These are phyloP conservation scores for Apiospora phragmitis DNA, from an alignment of 2,329 filamentous ascomycete genomes.

Conservation along the genomic window DNA sequence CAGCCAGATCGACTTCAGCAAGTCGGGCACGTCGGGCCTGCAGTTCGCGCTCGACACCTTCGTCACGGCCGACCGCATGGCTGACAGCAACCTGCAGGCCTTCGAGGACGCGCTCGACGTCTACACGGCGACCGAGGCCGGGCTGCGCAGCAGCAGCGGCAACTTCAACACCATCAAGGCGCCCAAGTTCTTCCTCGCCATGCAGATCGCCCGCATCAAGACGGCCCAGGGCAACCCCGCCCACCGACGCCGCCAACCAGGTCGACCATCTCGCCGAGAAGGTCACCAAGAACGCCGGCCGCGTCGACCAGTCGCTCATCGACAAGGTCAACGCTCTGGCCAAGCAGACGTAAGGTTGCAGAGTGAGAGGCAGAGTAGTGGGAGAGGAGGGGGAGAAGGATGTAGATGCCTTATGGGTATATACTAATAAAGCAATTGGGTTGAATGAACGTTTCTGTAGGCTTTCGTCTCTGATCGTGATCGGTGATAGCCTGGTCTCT, in stretches of 20 bases:
- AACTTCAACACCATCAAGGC: conserved; percentile 55
- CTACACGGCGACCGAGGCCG: conserved; percentile 61
- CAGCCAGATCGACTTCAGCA: conserved; percentile 57
- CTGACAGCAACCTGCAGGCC: conserved; percentile 46
- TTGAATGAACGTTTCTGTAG: neutral
- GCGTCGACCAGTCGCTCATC: conserved; percentile 48
- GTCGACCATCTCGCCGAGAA: conserved; percentile 59
- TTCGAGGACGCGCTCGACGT: conserved; percentile 57
- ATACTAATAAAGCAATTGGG: conserved; percentile 11
- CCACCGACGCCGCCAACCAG: conserved; percentile 49
- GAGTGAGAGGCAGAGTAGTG: neutral
- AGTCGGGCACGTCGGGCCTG: conserved; percentile 46
- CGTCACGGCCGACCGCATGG: conserved; percentile 50
- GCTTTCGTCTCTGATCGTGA: neutral
- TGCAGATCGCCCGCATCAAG: conserved; percentile 60
- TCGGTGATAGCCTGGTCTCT: too few relatives aligned
- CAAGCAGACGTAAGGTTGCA: conserved; percentile 3
- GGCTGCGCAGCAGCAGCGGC: conserved; percentile 54
- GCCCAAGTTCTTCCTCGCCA: conserved; percentile 63
- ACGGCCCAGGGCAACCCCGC: conserved; percentile 57
- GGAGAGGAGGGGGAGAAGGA: neutral
- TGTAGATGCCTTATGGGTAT: neutral
- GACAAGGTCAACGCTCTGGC: conserved; percentile 47
- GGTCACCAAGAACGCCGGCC: conserved; percentile 55
- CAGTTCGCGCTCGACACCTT: conserved; percentile 56